phyloP scores from a whole-genome alignment of 1,284 basidiomycete genomes.

The Ustilago nuda region DNA sequence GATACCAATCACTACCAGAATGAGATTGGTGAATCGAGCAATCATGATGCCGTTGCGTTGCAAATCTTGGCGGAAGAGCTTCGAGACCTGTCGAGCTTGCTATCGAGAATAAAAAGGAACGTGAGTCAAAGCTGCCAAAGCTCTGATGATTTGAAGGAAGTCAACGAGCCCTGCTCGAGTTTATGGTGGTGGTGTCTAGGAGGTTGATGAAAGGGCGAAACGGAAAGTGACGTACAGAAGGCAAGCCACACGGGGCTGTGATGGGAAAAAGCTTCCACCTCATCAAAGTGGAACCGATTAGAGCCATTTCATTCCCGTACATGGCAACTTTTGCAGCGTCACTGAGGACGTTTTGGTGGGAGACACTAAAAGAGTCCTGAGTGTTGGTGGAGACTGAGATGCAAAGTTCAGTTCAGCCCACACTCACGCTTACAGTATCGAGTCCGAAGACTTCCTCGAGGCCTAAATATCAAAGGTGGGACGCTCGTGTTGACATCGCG shows the following conservation, averaged over 20 bases:
- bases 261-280: neutral
- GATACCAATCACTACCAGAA: neutral
- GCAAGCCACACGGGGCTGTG: neutral
- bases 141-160: neutral
- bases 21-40: neutral
- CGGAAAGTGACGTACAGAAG: neutral
- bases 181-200: neutral
- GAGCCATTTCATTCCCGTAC: too few species aligned
- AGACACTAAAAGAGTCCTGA: neutral
- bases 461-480: too few species aligned
- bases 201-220: neutral
- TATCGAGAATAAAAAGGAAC: neutral
- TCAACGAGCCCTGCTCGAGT: neutral
- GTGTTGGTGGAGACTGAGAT: neutral
- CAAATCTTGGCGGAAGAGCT: neutral
- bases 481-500: too few species aligned
- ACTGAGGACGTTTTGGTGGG: too few species aligned
- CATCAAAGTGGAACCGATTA: neutral
- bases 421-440: too few species aligned
- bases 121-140: neutral
- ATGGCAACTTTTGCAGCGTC: too few species aligned
- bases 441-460: neutral
- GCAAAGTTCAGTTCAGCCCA: neutral
- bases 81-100: conserved; percentile 2
- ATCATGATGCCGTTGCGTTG: neutral